Base-by-base conservation (phyloP, 2,329 filamentous ascomycete genomes). In the Xylariaceae sp. region DNA sequence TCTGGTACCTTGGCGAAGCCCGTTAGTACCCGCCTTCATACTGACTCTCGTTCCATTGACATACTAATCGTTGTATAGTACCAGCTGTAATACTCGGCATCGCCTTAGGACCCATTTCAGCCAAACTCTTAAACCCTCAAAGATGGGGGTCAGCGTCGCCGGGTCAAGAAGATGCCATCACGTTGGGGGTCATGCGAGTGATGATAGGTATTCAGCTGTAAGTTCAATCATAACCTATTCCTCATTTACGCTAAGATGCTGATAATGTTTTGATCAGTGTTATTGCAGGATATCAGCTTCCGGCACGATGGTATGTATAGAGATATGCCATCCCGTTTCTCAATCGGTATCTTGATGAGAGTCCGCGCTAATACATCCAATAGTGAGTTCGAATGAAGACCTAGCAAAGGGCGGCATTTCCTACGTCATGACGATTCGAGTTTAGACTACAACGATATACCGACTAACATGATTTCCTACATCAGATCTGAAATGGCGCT, bases 231-330 rank as follows among this genome's bases (percentile, higher is more conserved):
- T 30, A 11, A 14, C 14, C 6, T 18, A 1, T 19, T 38, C 31
- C 10, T 18, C 6, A 6, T 19, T 35, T 18, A 6, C 48, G 14
- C 11, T 14, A 15, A 42, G 15, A 11, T 11, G 15, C 47, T 51
- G 39, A 54, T 40, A 12, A 33, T 15, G 46, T 15, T 30, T 41
- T 38, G 33, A 27, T 27, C 17, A 64, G 62, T 10, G 62, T 83
- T 33, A 84, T 84, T 51, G 80, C 79, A 2, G 82, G 81, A 22
- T 84, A 79, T 56, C 79, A 85, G 58, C 67, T 85, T 1, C 82
- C 81, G 0, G 76, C 77, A 39, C 76, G 74, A 58, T 85, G 22
- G 22, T 27, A 27, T 27, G 22, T 7, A 27, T 27, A 7, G 22
- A 27, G 7, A 27, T 7, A 27, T 27, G 4, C 22, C 7, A 7